Base-by-base conservation (phyloP, 768 basidiomycete species). In the Lactarius quietus region DNA sequence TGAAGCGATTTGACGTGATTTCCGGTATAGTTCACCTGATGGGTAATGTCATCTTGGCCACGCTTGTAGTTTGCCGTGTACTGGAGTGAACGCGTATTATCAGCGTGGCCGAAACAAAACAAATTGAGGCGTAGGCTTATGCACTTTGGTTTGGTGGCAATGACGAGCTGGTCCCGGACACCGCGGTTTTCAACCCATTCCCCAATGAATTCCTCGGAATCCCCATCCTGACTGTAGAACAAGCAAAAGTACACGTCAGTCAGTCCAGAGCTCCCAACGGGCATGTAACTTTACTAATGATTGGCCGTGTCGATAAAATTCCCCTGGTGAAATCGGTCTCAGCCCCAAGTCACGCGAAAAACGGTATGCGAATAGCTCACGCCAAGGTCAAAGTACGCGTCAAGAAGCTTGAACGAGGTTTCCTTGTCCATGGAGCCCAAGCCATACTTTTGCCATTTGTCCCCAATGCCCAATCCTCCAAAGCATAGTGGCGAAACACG, bases 391-490 rank as follows among this genome's bases (percentile, higher is more conserved):
- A 74, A 76, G 70, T 67, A 82, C 10, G 78, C 77, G 51, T 84
- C 81, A 20, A 83, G 75, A 10, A 83, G 72, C 70, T 78, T 72
- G 71, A 81, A 80, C 3, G 76, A 73, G 23, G 70, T 61, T 38
- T 78, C 76, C 72, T 81, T 82, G 70, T 72, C 65, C 77, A 81
- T 80, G 6, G 69, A 59, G 23, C 83, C 82, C 76, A 77, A 66
- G 29, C 77, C 58, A 56, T 20, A 56, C 5, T 57, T 65, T 43
- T 33, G 67, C 78, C 78, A 79, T 62, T 77, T 75, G 68, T 77
- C 74, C 29, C 79, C 79, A 43, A 79, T 70, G 52, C 73, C 76
- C 76, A 77, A 76, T 1, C 71, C 77, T 1, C 79, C 79, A 10
- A 80, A 73, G 43, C 71, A 72, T 20, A 79, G 64, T 3, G 77